phyloP scores from a whole-genome alignment of 2,329 filamentous ascomycete species.

The Penicillium olsonii region DNA sequence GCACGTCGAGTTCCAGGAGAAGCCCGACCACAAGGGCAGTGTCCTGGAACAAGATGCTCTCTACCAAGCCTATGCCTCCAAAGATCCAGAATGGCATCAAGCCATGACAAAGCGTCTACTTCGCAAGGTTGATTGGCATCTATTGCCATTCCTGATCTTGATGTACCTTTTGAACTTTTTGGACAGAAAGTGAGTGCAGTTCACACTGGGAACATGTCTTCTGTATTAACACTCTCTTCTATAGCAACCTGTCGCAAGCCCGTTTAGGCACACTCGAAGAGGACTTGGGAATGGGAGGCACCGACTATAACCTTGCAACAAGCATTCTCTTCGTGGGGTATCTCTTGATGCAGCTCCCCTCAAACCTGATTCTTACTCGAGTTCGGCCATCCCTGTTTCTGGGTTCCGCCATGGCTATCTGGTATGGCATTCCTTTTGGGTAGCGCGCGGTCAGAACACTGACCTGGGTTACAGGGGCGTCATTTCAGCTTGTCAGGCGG shows the following conservation, averaged over 20 bases:
- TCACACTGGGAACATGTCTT: too few species aligned
- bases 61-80: constrained; percentile 28
- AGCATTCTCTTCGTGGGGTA: constrained; percentile 62
- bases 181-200: constrained; percentile 29
- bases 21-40: constrained; percentile 1
- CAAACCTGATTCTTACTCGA: constrained; percentile 59
- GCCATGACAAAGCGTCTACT: constrained; percentile 26
- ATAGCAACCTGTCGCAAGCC: constrained; percentile 55
- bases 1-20: not conserved
- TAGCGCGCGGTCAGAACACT: not conserved
- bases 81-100: constrained; percentile 29
- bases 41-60: constrained; percentile 25
- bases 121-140: constrained; percentile 31
- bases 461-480: constrained; percentile 25
- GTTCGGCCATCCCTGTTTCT: constrained; percentile 58
- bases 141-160: constrained; percentile 31
- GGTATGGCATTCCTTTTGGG: constrained; percentile 8
- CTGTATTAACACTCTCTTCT: not conserved
- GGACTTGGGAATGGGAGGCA: constrained; percentile 57
- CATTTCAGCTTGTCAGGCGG: constrained; percentile 35
- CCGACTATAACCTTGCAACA: constrained; percentile 59
- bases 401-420: constrained; percentile 40
- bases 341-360: constrained; percentile 63
- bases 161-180: constrained; percentile 37
- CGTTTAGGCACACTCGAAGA: constrained; percentile 55